Conservation (phyloP, 2,329 filamentous ascomycete species). For the Phyllosticta citriasiana region DNA sequence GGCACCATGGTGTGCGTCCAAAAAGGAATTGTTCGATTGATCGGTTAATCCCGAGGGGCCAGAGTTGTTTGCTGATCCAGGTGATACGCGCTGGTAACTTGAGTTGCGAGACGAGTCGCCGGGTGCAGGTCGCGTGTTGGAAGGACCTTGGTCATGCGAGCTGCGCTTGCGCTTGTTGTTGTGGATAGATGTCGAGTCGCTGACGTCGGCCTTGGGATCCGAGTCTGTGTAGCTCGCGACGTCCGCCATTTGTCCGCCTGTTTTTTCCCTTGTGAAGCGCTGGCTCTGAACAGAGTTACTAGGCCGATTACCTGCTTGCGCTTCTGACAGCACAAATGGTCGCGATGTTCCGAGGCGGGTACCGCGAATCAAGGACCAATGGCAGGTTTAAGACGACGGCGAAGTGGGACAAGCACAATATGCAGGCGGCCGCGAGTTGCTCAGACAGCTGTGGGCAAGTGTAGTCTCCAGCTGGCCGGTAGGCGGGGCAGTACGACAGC, state of each 20-base stretch:
- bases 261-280: background rate
- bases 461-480: slow-evolving; percentile 1
- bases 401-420: slow-evolving; percentile 14
- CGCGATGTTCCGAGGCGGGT: slow-evolving; percentile 4
- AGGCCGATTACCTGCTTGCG: background rate
- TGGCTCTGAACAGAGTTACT: background rate
- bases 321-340: background rate
- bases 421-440: slow-evolving; percentile 15
- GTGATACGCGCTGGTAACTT: slow-evolving; percentile 11
- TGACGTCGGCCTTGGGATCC: slow-evolving; percentile 21
- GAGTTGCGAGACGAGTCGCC: slow-evolving; percentile 11
- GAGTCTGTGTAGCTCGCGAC: slow-evolving; percentile 29
- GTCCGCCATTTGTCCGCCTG: slow-evolving; percentile 24
- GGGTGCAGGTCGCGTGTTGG: slow-evolving; percentile 25
- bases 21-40: slow-evolving; percentile 29
- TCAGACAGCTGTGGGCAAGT: background rate
- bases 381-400: slow-evolving; percentile 14
- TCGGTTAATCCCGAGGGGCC: slow-evolving; percentile 26
- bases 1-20: slow-evolving; percentile 30
- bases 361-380: slow-evolving; percentile 13
- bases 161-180: slow-evolving; percentile 39
- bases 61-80: slow-evolving; percentile 16
- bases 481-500: slow-evolving; percentile 15
- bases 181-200: slow-evolving; percentile 17
- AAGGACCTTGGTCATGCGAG: slow-evolving; percentile 32